Conservation (phyloP, 1,284 basidiomycete species). For the Microbotryum intermedium region DNA sequence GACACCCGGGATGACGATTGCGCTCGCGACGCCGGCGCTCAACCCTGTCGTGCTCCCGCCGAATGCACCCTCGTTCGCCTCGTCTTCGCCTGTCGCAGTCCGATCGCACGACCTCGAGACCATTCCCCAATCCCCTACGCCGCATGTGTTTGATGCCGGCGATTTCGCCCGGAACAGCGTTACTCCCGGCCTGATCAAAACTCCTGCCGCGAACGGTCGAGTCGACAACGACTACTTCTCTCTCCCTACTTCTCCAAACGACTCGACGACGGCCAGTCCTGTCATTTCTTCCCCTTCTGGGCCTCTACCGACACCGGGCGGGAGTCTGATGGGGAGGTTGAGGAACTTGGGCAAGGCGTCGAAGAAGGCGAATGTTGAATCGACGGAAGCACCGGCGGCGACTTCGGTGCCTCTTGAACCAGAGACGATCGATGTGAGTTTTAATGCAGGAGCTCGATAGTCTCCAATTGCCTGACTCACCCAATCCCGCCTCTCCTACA, state of each 20-base stretch:
- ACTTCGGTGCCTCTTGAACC: constrained; percentile 5
- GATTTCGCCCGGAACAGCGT: not conserved
- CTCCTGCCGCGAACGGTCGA: constrained; percentile 14
- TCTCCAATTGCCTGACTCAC: too few relatives aligned
- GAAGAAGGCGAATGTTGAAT: constrained; percentile 12
- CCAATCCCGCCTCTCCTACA: not conserved
- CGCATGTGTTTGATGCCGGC: not conserved
- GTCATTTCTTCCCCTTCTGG: not conserved
- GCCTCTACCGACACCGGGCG: constrained; percentile 4
- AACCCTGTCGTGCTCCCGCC: constrained; percentile 46
- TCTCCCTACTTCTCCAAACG: constrained; percentile 2
- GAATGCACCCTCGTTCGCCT: constrained; percentile 13
- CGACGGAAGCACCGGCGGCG: constrained; percentile 4
- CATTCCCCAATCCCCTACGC: constrained; percentile 19
- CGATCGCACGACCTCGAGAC: constrained; percentile 12
- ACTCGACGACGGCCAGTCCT: not conserved
- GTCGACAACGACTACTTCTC: constrained; percentile 29
- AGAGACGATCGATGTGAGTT: too few relatives aligned
- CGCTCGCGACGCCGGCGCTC: constrained; percentile 57
- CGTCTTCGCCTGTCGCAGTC: constrained; percentile 8
- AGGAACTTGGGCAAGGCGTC: constrained; percentile 24
- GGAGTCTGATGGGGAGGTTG: constrained; percentile 24
- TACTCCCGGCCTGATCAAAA: constrained; percentile 4
- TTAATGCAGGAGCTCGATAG: too few relatives aligned
- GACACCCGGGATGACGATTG: constrained; percentile 47